phyloP scores from a whole-genome alignment of 208 protist species.

The Trypanosoma congolense region DNA sequence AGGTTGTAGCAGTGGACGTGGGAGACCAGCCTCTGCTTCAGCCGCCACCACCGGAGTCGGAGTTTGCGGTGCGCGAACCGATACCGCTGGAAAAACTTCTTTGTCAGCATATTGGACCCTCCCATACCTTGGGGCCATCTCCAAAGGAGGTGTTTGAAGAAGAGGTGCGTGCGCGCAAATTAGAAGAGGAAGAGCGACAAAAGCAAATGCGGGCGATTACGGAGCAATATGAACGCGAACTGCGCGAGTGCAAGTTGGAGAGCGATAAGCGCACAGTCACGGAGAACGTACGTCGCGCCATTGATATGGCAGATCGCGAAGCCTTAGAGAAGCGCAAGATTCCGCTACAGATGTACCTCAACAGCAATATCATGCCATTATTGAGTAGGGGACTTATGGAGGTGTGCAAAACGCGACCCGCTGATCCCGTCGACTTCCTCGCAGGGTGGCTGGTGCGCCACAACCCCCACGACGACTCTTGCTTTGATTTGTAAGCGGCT shows the following conservation, averaged over 20 bases:
- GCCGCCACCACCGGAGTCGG: slow-evolving; percentile 56
- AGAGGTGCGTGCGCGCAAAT: slow-evolving; percentile 35
- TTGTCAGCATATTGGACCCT: slow-evolving; percentile 57
- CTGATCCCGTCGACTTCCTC: slow-evolving; percentile 93
- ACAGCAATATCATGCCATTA: slow-evolving; percentile 88
- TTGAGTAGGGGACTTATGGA: slow-evolving; percentile 92
- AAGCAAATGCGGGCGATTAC: slow-evolving; percentile 25
- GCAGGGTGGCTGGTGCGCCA: slow-evolving; percentile 90
- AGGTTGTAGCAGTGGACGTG: slow-evolving; percentile 41
- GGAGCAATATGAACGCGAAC: slow-evolving; percentile 23
- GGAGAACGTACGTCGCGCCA: slow-evolving; percentile 24
- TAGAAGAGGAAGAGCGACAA: slow-evolving; percentile 32
- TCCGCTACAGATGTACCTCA: slow-evolving; percentile 86
- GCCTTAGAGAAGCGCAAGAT: slow-evolving; percentile 78
- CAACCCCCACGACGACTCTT: slow-evolving; percentile 86
- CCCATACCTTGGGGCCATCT: slow-evolving; percentile 89
- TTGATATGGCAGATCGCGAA: slow-evolving; percentile 63
- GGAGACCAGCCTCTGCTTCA: slow-evolving; percentile 61
- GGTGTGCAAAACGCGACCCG: slow-evolving; percentile 84
- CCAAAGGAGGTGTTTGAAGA: slow-evolving; percentile 73
- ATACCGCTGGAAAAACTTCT: slow-evolving; percentile 38
- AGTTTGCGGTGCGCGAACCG: slow-evolving; percentile 32
- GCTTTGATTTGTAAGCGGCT: slow-evolving; percentile 56
- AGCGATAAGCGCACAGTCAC: slow-evolving; percentile 14
- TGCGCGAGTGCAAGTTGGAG: slow-evolving; percentile 18